Evolutionary conservation across 2,329 filamentous ascomycete species (phyloP), one percentile per base, ranked within the genome.

Genomic region (Magnaporthiopsis incrustans): DNA sequence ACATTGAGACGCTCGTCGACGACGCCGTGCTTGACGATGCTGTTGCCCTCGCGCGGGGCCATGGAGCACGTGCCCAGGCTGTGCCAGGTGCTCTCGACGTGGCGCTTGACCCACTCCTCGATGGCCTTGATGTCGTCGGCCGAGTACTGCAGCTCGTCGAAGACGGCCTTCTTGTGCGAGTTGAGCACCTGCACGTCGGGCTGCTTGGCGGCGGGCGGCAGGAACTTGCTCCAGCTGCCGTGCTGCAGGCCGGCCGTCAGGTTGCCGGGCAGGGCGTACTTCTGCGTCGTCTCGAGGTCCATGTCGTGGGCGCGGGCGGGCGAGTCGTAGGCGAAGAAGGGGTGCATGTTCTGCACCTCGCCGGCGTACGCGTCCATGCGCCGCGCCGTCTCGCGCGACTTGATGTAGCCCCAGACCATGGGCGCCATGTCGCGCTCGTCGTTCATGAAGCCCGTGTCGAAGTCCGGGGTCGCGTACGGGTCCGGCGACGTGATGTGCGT

Each of bases 371-470:
- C 86, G 32, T 88, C 83, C 89, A 92, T 92, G 67, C 89, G 85
- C 4, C 90, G 83, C 1, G 90, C 90, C 4, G 89, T 92, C 81
- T 92, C 89, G 65, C 89, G 87, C 2, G 87, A 90, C 77, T 92
- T 92, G 79, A 92, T 90, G 76, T 92, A 92, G 4, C 87, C 87
- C 89, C 90, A 92, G 7, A 93, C 89, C 87, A 90, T 91, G 11
- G 90, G 89, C 1, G 87, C 89, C 89, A 93, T 92, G 71, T 93
- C 90, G 30, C 90, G 82, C 76, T 91, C 88, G 76, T 93, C 90
- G 70, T 91, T 93, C 89, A 93, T 92, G 79, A 92, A 93, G 27
- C 89, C 89, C 1, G 88, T 84, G 72, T 93, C 90, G 70, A 93
- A 92, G 77, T 92, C 90, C 0, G 89, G 89, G 18, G 80, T 78